A percentile compares a stretch with the other conserved stretches of the same genome.
Conservation (phyloP, 2,329 filamentous ascomycete genomes). For the Neoscytalidium dimidiatum region DNA sequence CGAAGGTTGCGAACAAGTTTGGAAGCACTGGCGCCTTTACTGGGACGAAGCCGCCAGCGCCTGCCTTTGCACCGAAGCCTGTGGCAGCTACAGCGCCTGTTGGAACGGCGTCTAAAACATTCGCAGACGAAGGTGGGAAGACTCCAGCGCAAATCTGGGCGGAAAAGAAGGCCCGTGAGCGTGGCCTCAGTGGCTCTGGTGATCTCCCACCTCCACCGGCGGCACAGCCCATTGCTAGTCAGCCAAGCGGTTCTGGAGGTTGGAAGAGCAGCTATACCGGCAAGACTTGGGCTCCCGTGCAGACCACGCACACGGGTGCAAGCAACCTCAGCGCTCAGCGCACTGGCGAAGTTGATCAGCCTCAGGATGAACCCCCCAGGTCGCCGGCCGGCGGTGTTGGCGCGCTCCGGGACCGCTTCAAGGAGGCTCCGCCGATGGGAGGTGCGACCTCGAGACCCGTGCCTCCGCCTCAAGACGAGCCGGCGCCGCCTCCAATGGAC, state of each 20-base stretch:
- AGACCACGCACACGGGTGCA: constrained; percentile 67
- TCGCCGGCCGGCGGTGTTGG: constrained; percentile 67
- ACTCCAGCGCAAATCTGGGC: constrained; percentile 97
- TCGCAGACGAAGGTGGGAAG: constrained; percentile 92
- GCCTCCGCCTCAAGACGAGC: constrained; percentile 41
- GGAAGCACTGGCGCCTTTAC: constrained; percentile 70
- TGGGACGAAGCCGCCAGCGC: constrained; percentile 86
- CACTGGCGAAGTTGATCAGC: constrained; percentile 58
- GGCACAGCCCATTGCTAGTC: constrained; percentile 38
- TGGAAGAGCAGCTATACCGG: constrained; percentile 93
- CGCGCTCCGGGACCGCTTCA: constrained; percentile 80
- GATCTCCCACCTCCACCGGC: constrained; percentile 53
- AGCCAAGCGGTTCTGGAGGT: constrained; percentile 68
- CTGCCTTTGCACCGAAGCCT: constrained; percentile 67
- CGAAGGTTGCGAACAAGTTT: constrained; percentile 91
- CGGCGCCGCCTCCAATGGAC: constrained; percentile 65
- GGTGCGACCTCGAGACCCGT: constrained; percentile 44
- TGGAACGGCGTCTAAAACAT: constrained; percentile 83
- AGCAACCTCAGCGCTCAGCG: constrained; percentile 61
- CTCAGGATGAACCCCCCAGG: constrained; percentile 54
- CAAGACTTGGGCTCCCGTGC: constrained; percentile 86
- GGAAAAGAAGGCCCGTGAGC: constrained; percentile 88
- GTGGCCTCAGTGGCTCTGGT: constrained; percentile 56
- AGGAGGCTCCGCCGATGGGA: constrained; percentile 71
- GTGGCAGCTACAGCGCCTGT: constrained; percentile 64